Percentiles rank a stretch among this genome's conserved stretches.
phyloP scores from a whole-genome alignment of 495 filamentous ascomycete genomes.

The Cetradonia linearis region DNA sequence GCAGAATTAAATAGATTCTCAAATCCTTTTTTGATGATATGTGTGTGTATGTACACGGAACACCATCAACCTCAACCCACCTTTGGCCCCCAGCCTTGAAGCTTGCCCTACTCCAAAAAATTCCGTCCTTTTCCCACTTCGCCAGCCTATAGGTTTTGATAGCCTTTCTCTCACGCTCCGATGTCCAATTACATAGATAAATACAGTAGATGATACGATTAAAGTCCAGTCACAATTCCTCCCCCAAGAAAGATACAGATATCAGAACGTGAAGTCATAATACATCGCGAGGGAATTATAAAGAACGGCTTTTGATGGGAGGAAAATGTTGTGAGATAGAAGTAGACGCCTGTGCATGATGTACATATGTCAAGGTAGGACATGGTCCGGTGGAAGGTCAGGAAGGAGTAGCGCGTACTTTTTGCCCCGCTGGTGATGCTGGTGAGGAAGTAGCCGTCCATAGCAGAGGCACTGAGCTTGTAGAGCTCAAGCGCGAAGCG shows the following conservation, averaged over 20 bases:
- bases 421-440: neutral
- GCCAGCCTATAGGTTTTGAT: neutral
- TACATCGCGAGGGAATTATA: neutral
- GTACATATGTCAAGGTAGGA: neutral
- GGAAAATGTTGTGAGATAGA: neutral
- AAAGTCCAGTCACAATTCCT: neutral
- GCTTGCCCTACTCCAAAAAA: neutral
- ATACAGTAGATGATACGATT: neutral
- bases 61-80: neutral
- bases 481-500: neutral
- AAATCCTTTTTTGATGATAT: neutral
- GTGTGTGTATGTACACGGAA: neutral
- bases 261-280: conserved; percentile 5
- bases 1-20: neutral
- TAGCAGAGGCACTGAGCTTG: neutral
- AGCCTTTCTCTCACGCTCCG: neutral
- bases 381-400: neutral
- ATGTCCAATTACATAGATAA: neutral
- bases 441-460: neutral
- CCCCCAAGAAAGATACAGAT: neutral
- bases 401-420: neutral
- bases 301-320: neutral
- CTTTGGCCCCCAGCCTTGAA: neutral
- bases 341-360: neutral
- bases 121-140: neutral